phyloP scores from a whole-genome alignment of 2,329 filamentous ascomycete genomes.

The Hypoxylon sp. region DNA sequence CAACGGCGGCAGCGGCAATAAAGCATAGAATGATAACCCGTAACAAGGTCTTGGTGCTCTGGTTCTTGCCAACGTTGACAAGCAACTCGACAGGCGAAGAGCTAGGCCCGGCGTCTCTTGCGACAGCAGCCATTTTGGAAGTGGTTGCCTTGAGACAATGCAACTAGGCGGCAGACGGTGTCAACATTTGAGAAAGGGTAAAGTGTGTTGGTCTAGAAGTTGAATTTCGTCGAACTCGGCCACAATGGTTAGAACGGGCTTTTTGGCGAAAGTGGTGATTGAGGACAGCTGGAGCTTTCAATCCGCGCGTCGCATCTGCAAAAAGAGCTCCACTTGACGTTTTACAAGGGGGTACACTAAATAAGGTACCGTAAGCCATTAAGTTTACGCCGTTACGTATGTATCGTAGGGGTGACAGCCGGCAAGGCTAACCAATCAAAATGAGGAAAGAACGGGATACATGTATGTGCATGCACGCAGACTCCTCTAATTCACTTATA shows the following conservation, averaged over 20 bases:
- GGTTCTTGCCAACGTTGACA: conserved; percentile 83
- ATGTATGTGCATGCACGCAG: neutral
- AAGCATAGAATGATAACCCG: conserved; percentile 90
- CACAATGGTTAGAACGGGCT: conserved; percentile 25
- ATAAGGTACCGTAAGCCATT: too few species aligned
- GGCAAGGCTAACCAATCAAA: conserved; percentile 16
- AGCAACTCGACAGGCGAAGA: conserved; percentile 53
- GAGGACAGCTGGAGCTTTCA: conserved; percentile 54
- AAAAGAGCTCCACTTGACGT: conserved; percentile 34
- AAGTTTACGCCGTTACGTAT: neutral
- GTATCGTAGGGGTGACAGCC: neutral
- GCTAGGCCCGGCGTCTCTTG: conserved; percentile 51
- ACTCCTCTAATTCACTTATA: neutral
- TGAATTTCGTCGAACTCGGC: conserved; percentile 19
- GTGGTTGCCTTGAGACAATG: conserved; percentile 48
- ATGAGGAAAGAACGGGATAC: neutral
- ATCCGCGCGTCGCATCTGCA: conserved; percentile 41
- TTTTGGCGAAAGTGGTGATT: conserved; percentile 13
- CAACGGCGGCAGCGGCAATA: conserved; percentile 91
- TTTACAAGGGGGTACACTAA: conserved; percentile 25
- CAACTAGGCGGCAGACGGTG: conserved; percentile 38
- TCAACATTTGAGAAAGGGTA: conserved; percentile 49
- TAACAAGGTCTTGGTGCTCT: conserved; percentile 86
- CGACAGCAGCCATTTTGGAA: conserved; percentile 59
- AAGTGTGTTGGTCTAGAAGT: conserved; percentile 10